Base-by-base conservation (phyloP, 176 grass and related monocot genomes). In the Triticum turgidum region DNA sequence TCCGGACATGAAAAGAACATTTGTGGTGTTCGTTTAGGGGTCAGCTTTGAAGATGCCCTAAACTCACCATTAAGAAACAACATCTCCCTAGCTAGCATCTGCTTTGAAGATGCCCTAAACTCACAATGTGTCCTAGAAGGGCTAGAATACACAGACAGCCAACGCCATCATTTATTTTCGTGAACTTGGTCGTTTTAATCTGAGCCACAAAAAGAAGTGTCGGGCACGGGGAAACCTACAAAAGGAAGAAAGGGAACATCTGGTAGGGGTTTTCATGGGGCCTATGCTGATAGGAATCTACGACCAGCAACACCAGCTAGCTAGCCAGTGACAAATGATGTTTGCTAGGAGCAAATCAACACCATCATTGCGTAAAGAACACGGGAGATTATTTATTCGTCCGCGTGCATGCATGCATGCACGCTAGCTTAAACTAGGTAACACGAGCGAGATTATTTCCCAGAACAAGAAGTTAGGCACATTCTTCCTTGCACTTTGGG, bases 381-480 rank as follows among this genome's bases (percentile, higher is more conserved):
- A 41, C 27, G 68, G 8, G 47, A 33, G 54, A 78, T 76, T 52
- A 56, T 21, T 79, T 37, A 83, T 86, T 66, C 39, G 42, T 39
- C 13, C 49, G 21, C 12, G 14, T 62, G 72, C 79, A 14, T 72
- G 30, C 6, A 35, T 76, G 72, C 79, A 20, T 65, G 30, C 6
- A 35, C 67, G 72, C 74, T 91, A 84, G 80, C 67, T 76, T 91
- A 84, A 84, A 67, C 67, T 79, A 80, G 56, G 29, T 35, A 54
- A 12, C 51, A 58, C 72, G 65, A 21, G 66, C 34, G 17, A 66
- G 5, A 54, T 29, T 63, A 42, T 41, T 89, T 89, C 76, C 87
- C 78, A 10, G 20, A 20, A 3, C 73, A 61, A 88, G 42, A 90
- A 82, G 88, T 76, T 82, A 88, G 79, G 91, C 91, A 90, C 91